Base-by-base conservation (phyloP, 768 basidiomycete genomes). In the Dentipellis fragilis region DNA sequence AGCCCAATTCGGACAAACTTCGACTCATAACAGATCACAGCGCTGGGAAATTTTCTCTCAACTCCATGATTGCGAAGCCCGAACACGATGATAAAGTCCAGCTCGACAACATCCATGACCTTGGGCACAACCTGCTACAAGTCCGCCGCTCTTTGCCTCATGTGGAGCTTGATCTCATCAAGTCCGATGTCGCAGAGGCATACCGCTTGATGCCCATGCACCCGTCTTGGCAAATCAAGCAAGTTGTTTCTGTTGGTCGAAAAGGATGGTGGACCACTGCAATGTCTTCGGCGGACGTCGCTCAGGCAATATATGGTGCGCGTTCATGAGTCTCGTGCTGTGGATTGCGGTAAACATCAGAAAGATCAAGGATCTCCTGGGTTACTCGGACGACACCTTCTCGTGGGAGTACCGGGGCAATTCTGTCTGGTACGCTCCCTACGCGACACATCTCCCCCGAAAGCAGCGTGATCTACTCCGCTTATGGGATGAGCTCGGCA, bases 401-500 rank as follows among this genome's bases (percentile, higher is more conserved):
- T 60, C 60, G 2, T 64, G 49, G 17, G 69, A 67, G 5, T 6
- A 54, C 1, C 56, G 55, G 1, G 54, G 48, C 2, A 49, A 68
- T 11, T 54, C 69, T 1, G 22, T 50, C 0, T 64, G 36, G n/a
- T 76, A 75, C 58, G 51, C 45, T 10, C 69, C 67, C 0, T 75
- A 76, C 58, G 17, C 61, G 0, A 40, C 22, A 1, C 38, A 21
- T 12, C 54, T 69, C 12, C 75, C 75, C 0, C 6, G 51, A 0
- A 62, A 64, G 10, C 76, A 78, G 59, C 64, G 54, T 2, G n/a
- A 40, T 1, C 64, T 76, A 1, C 69, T 79, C 0, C 40, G 42
- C 1, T 67, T 77, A 1, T 76, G 71, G 68, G 75, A 78, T 58
- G 47, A 64, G 1, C n/a, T n/a, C n/a, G n/a, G n/a, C n/a, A n/a